These are phyloP conservation scores for Myrica gale DNA, from an alignment of 306 rosid genomes.

Conservation along the genomic window DNA sequence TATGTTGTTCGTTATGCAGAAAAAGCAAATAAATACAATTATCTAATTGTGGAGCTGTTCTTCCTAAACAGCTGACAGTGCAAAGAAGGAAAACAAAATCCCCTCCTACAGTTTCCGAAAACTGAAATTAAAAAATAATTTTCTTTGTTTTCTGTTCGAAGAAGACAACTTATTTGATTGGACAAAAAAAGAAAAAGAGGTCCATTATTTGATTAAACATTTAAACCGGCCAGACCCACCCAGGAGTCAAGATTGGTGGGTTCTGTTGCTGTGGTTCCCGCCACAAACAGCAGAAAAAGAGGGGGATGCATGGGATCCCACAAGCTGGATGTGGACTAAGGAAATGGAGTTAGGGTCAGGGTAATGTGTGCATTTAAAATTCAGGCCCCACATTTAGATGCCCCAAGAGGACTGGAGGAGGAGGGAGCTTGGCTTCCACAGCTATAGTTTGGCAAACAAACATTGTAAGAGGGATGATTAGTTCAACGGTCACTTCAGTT, in stretches of 20 bases:
- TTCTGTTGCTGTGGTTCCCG: background rate
- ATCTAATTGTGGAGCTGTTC: too few species aligned
- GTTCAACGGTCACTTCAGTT: conserved; percentile 30
- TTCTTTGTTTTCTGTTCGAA: too few species aligned
- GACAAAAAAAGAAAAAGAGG: too few species aligned
- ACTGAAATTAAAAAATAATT: too few species aligned
- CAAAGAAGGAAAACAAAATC: too few species aligned
- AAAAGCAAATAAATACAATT: too few species aligned
- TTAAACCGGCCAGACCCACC: too few species aligned
- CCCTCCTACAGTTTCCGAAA: too few species aligned
- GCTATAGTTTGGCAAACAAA: background rate
- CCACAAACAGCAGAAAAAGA: background rate
- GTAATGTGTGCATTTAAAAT: background rate
- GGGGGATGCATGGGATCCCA: background rate
- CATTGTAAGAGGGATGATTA: background rate
- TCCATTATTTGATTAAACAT: too few species aligned
- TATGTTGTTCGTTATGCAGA: too few species aligned
- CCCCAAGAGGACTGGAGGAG: background rate
- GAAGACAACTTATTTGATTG: too few species aligned
- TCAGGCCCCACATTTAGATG: conserved; percentile 5
- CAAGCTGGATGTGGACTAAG: background rate
- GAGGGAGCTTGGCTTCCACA: conserved; percentile 13
- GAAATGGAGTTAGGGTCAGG: background rate
- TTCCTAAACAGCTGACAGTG: too few species aligned
- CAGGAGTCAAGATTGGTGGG: background rate